Base-by-base conservation (phyloP, 495 filamentous ascomycete species). In the Annulohypoxylon moriforme region DNA sequence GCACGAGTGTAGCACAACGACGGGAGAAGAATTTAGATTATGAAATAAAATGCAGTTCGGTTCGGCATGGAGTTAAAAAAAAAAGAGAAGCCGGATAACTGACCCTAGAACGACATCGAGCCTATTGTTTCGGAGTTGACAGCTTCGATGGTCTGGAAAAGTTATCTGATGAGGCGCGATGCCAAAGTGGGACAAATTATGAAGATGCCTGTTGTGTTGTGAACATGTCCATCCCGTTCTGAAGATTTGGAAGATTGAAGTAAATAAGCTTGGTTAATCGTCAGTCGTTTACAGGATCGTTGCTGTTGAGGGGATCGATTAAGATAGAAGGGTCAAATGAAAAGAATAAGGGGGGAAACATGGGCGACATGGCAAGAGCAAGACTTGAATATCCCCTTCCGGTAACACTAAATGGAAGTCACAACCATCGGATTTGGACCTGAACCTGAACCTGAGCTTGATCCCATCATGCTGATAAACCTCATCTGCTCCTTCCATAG, bases 21-120 rank as follows among this genome's bases (percentile, higher is more conserved):
- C 16, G 31, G 47, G 29, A n/a, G 50, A 44, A 50, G 9, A 22
- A n/a, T 70, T 47, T 68, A 74, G 64, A 74, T 47, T 68, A 77
- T 76, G 70, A 72, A 69, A 71, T 72, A 77, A 74, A 60, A 29
- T 70, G 68, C 57, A 70, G 64, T 72, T 62, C 64, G 57, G 64
- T 62, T 61, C 46, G 57, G 33, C 47, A 59, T 72, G 56, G 67
- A 59, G 63, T 56, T 57, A 61, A 70, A 38, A 67, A 67, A 72
- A 57, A 67, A 64, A 74, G 52, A 62, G 65, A 64, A 44, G 44
- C 63, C 59, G 46, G 33, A 49, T 63, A 58, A 56, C 36, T 67
- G 52, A 58, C 34, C 55, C 64, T 72, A 59, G 53, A 60, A 62
- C 64, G 25, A 63, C 60, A 62, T 70, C 66, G 47, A 67, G 66